Base-by-base conservation (phyloP, 2,329 filamentous ascomycete genomes). In the Pseudopithomyces maydicus region DNA sequence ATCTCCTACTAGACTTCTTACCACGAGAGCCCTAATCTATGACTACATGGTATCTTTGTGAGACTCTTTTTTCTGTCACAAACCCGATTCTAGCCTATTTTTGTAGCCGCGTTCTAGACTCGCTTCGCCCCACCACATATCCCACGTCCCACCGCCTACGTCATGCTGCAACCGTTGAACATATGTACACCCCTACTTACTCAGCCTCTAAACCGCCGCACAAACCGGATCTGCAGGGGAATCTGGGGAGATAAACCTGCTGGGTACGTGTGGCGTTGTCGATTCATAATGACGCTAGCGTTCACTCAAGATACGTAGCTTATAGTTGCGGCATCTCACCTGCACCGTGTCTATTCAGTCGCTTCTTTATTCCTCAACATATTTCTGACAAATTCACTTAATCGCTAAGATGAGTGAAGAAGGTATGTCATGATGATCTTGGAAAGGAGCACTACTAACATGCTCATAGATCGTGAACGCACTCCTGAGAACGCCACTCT, bases 401-500 rank as follows among this genome's bases (percentile, higher is more conserved):
- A 15, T 43, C 11, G 23, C 26, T 52, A 63, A 47, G 14, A 74
- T 73, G 70, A 56, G 57, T 44, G 65, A 65, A 29, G 58, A 72
- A 60, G 69, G 71, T 72, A 62, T n/a, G 46, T 35, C 1, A 43
- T 11, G 20, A 8, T n/a, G 2, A 6, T 15, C n/a, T 6, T 2
- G 10, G 4, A 23, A 26, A 12, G 15, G 17, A n/a, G 44, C 15
- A 6, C 35, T 14, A 20, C 12, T 57, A 67, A 38, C 69, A 52
- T 15, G 22, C 15, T 29, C 29, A 12, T 52, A 74, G 70, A 73
- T 14, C 68, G 64, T 38, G 60, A 64, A 26, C 69, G 71, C 15
- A 75, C 73, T 6, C 67, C 68, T 14, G 67, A 68, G 48, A 75
- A 75, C 42, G 64, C 81, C 15, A 76, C 74, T 50, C 84, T 91